Percentiles rank a stretch among this genome's conserved stretches.
Evolutionary conservation across 768 basidiomycete genomes (phyloP).

Genomic region (Termitomyces bulborhizus): DNA sequence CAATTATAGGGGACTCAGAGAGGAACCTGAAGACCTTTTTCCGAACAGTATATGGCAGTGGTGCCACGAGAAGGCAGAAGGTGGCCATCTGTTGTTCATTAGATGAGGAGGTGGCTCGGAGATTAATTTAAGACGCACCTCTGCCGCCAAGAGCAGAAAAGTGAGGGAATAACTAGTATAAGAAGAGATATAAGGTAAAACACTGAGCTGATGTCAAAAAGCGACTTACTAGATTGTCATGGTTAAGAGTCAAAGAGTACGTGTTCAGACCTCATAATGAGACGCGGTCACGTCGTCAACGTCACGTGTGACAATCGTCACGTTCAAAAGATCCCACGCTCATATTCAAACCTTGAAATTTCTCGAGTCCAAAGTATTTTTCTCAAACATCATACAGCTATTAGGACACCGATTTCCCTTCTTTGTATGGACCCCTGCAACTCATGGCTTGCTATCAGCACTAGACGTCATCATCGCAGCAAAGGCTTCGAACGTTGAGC

Average conservation of each 20-base stretch:
- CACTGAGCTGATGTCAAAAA: not conserved
- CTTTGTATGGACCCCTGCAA: no score
- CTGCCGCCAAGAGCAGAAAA: constrained; percentile 73
- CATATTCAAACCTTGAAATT: no score
- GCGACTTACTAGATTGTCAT: constrained; percentile 44
- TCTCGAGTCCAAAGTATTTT: no score
- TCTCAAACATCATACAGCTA: no score
- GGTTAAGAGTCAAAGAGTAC: constrained; percentile 2
- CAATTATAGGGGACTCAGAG: constrained; percentile 61
- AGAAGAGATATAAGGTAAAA: not conserved
- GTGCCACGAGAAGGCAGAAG: constrained; percentile 79
- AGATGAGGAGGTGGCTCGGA: not conserved
- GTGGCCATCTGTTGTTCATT: constrained; percentile 55
- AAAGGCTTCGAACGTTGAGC: no score
- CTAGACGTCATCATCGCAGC: no score
- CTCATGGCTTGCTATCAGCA: no score
- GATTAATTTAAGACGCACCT: constrained; percentile 32
- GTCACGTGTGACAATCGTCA: not conserved
- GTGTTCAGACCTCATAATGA: not conserved
- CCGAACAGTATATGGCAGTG: constrained; percentile 72
- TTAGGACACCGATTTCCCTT: no score
- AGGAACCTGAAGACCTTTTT: constrained; percentile 70
- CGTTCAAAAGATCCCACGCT: no score
- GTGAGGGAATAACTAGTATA: constrained; percentile 68
- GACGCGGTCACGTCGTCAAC: not conserved